These are phyloP conservation scores for Funneliformis caledonium DNA, from an alignment of 371 early-diverging fungal species.

Conservation along the genomic window DNA sequence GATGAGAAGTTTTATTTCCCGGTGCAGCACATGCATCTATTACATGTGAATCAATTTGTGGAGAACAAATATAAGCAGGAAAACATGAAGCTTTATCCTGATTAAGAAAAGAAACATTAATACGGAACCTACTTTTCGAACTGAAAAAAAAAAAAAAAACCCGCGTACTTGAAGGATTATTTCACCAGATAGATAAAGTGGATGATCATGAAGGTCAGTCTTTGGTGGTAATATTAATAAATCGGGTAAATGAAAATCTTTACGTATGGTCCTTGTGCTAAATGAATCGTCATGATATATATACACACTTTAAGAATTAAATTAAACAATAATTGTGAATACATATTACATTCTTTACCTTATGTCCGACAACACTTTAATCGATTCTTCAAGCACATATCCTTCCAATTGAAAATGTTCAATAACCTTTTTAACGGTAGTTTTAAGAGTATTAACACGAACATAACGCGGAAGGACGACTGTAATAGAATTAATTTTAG, in stretches of 20 bases:
- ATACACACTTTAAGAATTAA: neutral
- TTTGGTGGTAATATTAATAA: constrained; percentile 84
- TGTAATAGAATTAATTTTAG: neutral
- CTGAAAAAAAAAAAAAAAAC: too few species aligned
- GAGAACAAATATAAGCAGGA: constrained; percentile 90
- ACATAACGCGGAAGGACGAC: constrained; percentile 75
- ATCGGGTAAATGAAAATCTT: constrained; percentile 80
- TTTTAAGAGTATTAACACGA: constrained; percentile 74
- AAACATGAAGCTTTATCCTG: constrained; percentile 97
- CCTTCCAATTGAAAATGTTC: constrained; percentile 65
- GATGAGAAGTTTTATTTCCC: constrained; percentile 97
- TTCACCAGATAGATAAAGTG: constrained; percentile 70
- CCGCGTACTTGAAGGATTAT: constrained; percentile 80
- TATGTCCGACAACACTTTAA: constrained; percentile 47
- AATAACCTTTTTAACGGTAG: constrained; percentile 71
- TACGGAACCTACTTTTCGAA: too few species aligned
- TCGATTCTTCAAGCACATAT: constrained; percentile 56
- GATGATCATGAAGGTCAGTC: constrained; percentile 83
- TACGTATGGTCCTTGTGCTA: constrained; percentile 48
- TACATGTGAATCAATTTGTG: constrained; percentile 71
- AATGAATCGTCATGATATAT: neutral
- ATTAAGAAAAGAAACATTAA: neutral
- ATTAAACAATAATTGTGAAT: neutral
- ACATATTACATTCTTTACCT: constrained; percentile 45
- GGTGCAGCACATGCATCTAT: constrained; percentile 99